These are phyloP conservation scores for Cordyceps javanica DNA, from an alignment of 2,329 filamentous ascomycete species.

Conservation along the genomic window DNA sequence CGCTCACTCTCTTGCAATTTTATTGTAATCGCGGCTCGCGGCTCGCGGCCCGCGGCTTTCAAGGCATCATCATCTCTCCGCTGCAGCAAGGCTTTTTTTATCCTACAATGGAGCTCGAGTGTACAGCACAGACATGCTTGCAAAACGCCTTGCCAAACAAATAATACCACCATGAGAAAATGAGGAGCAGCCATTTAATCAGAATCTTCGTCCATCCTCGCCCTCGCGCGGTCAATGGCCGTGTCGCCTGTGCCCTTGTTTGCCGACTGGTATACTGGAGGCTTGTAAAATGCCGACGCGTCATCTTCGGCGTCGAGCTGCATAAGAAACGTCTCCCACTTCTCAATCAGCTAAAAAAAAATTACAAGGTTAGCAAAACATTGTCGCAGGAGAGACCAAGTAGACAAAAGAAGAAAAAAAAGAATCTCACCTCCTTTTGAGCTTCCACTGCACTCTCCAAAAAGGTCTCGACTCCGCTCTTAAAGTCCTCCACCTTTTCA, in stretches of 20 bases:
- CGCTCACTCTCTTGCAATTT: not conserved
- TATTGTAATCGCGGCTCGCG: not conserved
- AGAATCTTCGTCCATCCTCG: slow-evolving; percentile 54
- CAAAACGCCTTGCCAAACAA: slow-evolving; percentile 9
- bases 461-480: slow-evolving; percentile 96
- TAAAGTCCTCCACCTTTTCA: slow-evolving; percentile 99
- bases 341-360: slow-evolving; percentile 58
- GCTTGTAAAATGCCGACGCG: slow-evolving; percentile 60
- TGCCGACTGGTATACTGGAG: slow-evolving; percentile 48
- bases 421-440: slow-evolving; percentile 94
- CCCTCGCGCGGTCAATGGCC: slow-evolving; percentile 54
- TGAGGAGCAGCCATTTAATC: slow-evolving; percentile 33
- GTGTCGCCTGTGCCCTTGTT: slow-evolving; percentile 49
- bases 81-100: not conserved
- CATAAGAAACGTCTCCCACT: slow-evolving; percentile 98
- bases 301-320: slow-evolving; percentile 93
- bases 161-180: not conserved
- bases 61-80: not conserved
- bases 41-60: not conserved
- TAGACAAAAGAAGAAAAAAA: no score
- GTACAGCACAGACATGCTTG: not conserved
- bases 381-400: not conserved
- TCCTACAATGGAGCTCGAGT: not conserved
- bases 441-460: slow-evolving; percentile 94
- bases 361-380: slow-evolving; percentile 20